Base-by-base conservation (phyloP, 179 eudicot genomes). In the Nepenthes alata region DNA sequence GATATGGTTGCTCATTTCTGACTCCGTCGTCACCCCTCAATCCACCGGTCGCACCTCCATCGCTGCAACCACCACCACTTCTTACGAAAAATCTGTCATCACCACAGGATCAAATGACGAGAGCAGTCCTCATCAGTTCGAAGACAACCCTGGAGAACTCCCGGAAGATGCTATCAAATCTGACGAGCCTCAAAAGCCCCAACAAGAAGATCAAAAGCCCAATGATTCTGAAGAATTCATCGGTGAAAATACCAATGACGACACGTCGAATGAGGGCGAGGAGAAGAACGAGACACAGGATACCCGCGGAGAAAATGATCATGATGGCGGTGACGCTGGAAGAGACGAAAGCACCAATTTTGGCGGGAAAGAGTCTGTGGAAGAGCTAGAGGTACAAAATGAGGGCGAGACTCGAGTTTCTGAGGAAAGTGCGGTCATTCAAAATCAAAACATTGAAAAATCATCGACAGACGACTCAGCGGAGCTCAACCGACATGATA, bases 61-160 rank as follows among this genome's bases (percentile, higher is more conserved):
- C 57, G 65, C 58, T 57, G 69, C 64, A 35, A 37, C 74, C 44
- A 53, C 61, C 59, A 34, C 74, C 61, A 35, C 72, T 49, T 6
- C 47, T 50, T 4, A 41, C 2, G 45, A 41, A 41, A 47, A 39
- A 45, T 35, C 11, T 39, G 63, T 44, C 2, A 52, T 11, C 13
- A 51, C 48, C 8, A 38, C 16, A 3, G 65, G 61, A 44, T n/a
- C 38, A 8, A 57, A 53, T 5, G 62, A 52, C 2, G 2, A 72
- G 1, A 66, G 72, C 6, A 25, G 1, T 25, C 25, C 25, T 25
- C 25, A 25, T 25, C 62, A 69, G 45, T 81, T 70, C 57, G 79
- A 78, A 61, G 88, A 81, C 64, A 78, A 72, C 49, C 86, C 86
- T 0, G 89, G 89, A 10, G 75, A 76, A 55, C 82, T 88, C 7